These are phyloP conservation scores for Herpetomonas samuelpessoai DNA, from an alignment of 208 protist species.

Conservation along the genomic window DNA sequence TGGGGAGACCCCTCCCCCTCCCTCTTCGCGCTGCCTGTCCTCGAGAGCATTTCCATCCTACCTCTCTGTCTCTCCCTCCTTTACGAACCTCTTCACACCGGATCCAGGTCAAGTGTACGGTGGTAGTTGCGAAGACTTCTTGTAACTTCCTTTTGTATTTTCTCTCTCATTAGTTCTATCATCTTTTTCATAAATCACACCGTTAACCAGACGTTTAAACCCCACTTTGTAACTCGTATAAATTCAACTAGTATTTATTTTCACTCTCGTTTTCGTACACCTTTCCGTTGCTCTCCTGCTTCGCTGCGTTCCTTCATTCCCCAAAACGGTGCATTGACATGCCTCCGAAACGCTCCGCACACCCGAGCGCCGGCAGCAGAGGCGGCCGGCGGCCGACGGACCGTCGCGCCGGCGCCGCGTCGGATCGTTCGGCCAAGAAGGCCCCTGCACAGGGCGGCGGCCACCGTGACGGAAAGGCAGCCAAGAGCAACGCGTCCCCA, in stretches of 20 bases:
- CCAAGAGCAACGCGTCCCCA: slow-evolving; percentile 6
- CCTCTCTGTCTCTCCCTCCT: too few relatives aligned
- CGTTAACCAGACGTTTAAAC: not conserved
- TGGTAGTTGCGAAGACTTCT: too few relatives aligned
- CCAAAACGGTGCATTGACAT: not conserved
- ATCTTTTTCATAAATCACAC: not conserved
- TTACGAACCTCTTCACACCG: too few relatives aligned
- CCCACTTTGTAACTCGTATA: slow-evolving; percentile 4
- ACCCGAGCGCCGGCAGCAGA: not conserved
- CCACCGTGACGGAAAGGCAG: not conserved
- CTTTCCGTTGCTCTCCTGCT: slow-evolving; percentile 2
- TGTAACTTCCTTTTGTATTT: too few relatives aligned
- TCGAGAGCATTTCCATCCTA: too few relatives aligned
- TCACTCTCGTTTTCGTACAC: slow-evolving; percentile 2
- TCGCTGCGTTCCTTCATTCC: slow-evolving; percentile 3
- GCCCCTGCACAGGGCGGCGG: not conserved
- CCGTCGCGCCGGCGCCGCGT: not conserved
- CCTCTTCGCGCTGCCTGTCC: too few relatives aligned
- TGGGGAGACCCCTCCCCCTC: too few relatives aligned
- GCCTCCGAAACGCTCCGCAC: not conserved
- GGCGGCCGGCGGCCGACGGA: too few relatives aligned
- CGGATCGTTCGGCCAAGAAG: not conserved
- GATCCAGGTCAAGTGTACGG: too few relatives aligned
- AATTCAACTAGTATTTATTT: slow-evolving; percentile 5
- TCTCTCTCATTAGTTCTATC: not conserved